Base-by-base conservation (phyloP, 2,329 filamentous ascomycete species). In the Aspergillus brasiliensis region DNA sequence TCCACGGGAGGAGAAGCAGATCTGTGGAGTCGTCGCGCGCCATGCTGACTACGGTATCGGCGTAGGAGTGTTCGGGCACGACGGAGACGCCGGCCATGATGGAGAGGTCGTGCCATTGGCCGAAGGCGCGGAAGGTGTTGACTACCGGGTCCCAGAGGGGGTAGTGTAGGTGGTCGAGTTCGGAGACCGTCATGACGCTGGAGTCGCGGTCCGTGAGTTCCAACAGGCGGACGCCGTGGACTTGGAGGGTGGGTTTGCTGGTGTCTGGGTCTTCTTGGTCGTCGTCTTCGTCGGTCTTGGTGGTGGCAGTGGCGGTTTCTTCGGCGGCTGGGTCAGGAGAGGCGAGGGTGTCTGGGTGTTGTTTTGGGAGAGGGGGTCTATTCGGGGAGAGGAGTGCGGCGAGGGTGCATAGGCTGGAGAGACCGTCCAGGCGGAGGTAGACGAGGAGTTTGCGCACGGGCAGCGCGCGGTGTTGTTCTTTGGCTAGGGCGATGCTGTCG, bases 171-270 rank as follows among this genome's bases (percentile, higher is more conserved):
- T 95, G 91, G 40, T 92, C 89, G 3, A 89, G 83, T 70, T 96
- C 92, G 0, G 92, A 89, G 10, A 96, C 91, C 68, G 91, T 89
- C 94, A 98, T 98, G 68, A 97, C 94, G 17, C 92, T 93, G 0
- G 94, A 97, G 44, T 91, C 90, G 83, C 94, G 92, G 68, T 97
- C 93, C 0, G 91, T 96, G 11, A 98, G 84, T 71, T 96, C 91
- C 51, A 96, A 78, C 15, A 98, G 84, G 13, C 93, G 89, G n/a
- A 97, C 79, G 31, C 92, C 94, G 68, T 96, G 91, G 0, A 92
- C 89, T 69, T 90, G 84, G 1, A 94, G 82, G 52, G 38, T 23
- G n/a, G 51, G n/a, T 34, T 34, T 34, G n/a, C n/a, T n/a, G 0
- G 25, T 3, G 25, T 54, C 37, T 27, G 19, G 31, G 2, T 51